Base-by-base conservation (phyloP, 1,284 basidiomycete species). In the Ceratobasidium sp. region DNA sequence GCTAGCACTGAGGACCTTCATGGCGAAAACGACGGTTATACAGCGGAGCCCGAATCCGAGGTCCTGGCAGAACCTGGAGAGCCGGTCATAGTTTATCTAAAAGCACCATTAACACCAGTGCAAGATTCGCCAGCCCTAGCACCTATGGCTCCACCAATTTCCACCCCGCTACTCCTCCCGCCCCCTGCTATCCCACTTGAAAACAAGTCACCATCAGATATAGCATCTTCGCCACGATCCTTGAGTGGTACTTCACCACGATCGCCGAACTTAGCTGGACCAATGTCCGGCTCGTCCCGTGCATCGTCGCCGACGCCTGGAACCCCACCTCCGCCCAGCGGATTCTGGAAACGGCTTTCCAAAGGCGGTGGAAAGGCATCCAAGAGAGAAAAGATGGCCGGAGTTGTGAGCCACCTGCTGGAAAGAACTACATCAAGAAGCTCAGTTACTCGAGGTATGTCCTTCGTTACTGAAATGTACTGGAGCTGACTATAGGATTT, bases 311-410 rank as follows among this genome's bases (percentile, higher is more conserved):
- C 68, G n/a, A 42, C 42, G 15, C 68, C 56, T 15, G 68, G 56
- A 4, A 71, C 68, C 17, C 68, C 68, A 20, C 45, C 66, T 56
- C 66, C 26, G 33, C 39, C 53, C 3, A 47, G 4, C 31, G 56
- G 54, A 8, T 71, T 71, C 56, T 71, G 68, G 68, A 71, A 71
- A 31, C 68, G 68, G 28, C 53, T 71, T 28, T 35, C 54, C 5
- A 60, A 60, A 56, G 56, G 68, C 4, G 65, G 17, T n/a, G 49
- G 51, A 10, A 60, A 60, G 31, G 53, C 53, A 13, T 71, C 68
- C 26, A 71, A 60, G 68, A 58, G 68, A 35, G 56, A 60, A 28
- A 71, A 60, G 49, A 28, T 58, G 26, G 68, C 56, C 6, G 68
- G 39, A 31, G 56, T 31, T 42, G 45, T 71, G 53, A 53, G 37